Evolutionary conservation across 495 filamentous ascomycete genomes (phyloP), one percentile per base, ranked within the genome.

Genomic region (Schizothecium vesticola): DNA sequence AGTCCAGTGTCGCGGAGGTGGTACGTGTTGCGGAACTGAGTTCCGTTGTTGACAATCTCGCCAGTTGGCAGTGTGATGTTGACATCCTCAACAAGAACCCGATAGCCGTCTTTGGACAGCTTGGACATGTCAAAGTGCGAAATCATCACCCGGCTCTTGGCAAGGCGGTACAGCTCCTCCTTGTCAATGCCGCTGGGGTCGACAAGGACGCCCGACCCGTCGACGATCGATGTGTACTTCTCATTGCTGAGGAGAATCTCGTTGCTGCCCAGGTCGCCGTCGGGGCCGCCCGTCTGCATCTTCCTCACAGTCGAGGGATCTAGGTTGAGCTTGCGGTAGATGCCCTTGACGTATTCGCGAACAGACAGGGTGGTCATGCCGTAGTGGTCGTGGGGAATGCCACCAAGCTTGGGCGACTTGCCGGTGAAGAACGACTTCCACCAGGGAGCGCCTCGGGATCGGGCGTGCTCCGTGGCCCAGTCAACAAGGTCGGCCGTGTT

Each of bases 341-440:
- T 99, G 59, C 95, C 95, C 65, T 92, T 88, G 63, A 98, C 90
- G 70, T 94, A 98, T 77, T 98, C 93, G 56, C 95, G 91, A 25
- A 99, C 95, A 11, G 94, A 97, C 63, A 97, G 79, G 1, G 95
- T 98, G 10, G 95, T 99, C 95, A 99, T 99, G 78, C 95, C 95
- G 77, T 98, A 99, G 16, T 82, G 79, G 73, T 99, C 95, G 78
- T 99, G 95, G 4, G 95, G 95, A 68, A 99, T 99, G 74, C 95
- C 95, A 60, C 95, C 95, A 56, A 99, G 84, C 79, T 90, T 94
- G 25, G 95, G 95, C 72, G 91, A 96, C 85, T 98, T 98, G 74
- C 95, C 95, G 3, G 95, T 99, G 84, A 99, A 98, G 87, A 99
- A 99, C 0, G 96, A 98, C 82, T 98, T 99, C 95, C 95, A 99